phyloP scores from a whole-genome alignment of 306 rosid genomes.

The Pyrus betulifolia region DNA sequence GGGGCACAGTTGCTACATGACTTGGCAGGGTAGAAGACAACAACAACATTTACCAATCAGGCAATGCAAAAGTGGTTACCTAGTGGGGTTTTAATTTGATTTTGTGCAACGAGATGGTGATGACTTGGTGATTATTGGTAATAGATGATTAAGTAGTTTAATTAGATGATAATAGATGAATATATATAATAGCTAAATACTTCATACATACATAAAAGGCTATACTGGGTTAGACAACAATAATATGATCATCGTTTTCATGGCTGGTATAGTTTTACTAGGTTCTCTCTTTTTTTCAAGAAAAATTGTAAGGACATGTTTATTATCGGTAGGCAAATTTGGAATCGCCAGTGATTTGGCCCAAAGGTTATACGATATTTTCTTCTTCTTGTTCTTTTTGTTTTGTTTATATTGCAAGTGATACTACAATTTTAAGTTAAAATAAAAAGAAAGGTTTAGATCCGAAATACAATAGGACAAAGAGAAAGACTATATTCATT shows the following conservation, averaged over 20 bases:
- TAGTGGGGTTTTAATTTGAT: not conserved
- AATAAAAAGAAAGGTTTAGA: no score
- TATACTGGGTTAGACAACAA: slow-evolving; percentile 20
- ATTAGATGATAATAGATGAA: slow-evolving; percentile 6
- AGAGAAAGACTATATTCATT: not conserved
- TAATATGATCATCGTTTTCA: not conserved
- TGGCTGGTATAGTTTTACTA: not conserved
- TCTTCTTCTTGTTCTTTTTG: not conserved
- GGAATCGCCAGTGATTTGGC: slow-evolving; percentile 9
- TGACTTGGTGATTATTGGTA: not conserved
- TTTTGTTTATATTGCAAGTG: not conserved
- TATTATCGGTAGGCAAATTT: slow-evolving; percentile 13
- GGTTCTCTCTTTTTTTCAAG: not conserved
- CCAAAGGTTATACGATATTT: slow-evolving; percentile 15
- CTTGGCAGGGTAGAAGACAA: slow-evolving; percentile 36
- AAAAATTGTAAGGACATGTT: slow-evolving; percentile 20
- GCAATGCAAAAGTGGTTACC: not conserved
- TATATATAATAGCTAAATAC: not conserved
- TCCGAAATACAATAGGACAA: no score
- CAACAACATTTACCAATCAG: not conserved
- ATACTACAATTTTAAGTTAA: no score
- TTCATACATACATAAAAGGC: slow-evolving; percentile 30
- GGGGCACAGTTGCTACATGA: slow-evolving; percentile 80
- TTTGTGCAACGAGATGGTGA: not conserved
- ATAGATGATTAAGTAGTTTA: not conserved